Evolutionary conservation across 2,329 filamentous ascomycete genomes (phyloP).

Genomic region (Colletotrichum ledebouriae): DNA sequence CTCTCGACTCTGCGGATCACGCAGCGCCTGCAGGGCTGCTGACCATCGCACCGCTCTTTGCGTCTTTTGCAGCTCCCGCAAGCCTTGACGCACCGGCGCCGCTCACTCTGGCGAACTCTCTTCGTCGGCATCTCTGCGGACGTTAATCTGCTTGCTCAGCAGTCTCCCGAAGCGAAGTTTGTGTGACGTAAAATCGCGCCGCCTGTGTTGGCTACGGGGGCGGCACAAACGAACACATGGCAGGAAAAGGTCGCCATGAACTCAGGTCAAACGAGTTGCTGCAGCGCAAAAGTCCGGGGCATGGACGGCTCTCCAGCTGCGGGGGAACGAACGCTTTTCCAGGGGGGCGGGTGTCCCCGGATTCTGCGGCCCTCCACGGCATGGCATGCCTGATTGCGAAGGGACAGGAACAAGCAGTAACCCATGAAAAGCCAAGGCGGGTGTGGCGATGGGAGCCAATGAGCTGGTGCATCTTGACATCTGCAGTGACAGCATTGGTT

Average conservation of each 20-base stretch:
- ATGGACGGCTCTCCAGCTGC: too few species aligned
- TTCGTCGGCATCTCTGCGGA: slow-evolving; percentile 44
- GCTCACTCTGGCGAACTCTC: slow-evolving; percentile 44
- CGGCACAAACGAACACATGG: slow-evolving; percentile 1
- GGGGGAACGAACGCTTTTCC: slow-evolving; percentile 7
- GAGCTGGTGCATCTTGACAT: neutral
- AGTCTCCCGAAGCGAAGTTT: neutral
- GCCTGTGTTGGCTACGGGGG: slow-evolving; percentile 1
- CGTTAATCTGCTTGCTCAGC: neutral
- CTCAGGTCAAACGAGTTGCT: slow-evolving; percentile 1
- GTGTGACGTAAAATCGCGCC: slow-evolving; percentile 2
- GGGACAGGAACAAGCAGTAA: neutral
- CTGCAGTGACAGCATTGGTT: slow-evolving; percentile 12
- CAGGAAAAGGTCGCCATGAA: slow-evolving; percentile 1
- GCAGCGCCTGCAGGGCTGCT: slow-evolving; percentile 47
- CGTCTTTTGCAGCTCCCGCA: slow-evolving; percentile 49
- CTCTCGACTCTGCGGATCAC: slow-evolving; percentile 43
- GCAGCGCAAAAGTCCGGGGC: slow-evolving; percentile 8
- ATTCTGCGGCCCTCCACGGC: slow-evolving; percentile 4
- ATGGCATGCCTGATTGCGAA: slow-evolving; percentile 3
- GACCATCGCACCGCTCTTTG: slow-evolving; percentile 50
- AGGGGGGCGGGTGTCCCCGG: slow-evolving; percentile 22
- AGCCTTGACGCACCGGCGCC: slow-evolving; percentile 47
- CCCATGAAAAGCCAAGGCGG: neutral
- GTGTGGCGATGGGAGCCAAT: neutral